Conservation (phyloP, 176 grass and related monocot genomes). For the Oryza rufipogon region DNA sequence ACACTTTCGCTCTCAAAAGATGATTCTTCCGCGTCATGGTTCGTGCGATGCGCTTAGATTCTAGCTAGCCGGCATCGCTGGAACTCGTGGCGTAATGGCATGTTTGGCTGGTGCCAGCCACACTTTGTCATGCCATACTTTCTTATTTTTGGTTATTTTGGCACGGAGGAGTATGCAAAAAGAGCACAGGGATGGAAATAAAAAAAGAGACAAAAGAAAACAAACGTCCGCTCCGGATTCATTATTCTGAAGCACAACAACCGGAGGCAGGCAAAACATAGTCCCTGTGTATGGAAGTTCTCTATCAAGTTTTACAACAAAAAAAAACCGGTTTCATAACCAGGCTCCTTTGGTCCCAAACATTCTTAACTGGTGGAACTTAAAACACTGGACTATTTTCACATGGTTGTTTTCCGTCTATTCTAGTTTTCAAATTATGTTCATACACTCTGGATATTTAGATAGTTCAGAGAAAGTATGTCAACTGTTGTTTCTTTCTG, state of each 20-base stretch:
- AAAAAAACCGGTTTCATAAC: neutral
- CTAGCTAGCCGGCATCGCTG: neutral
- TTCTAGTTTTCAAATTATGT: conserved; percentile 47
- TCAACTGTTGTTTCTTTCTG: conserved; percentile 88
- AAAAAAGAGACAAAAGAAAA: neutral
- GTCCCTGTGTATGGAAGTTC: conserved; percentile 29
- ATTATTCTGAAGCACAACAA: conserved; percentile 45
- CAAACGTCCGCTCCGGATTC: conserved; percentile 16
- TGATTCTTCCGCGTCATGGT: neutral
- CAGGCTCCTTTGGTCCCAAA: conserved; percentile 17
- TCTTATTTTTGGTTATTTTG: too few relatives aligned
- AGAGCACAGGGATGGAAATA: neutral
- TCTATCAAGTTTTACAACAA: conserved; percentile 15
- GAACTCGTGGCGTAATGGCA: neutral
- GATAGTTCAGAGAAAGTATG: conserved; percentile 80
- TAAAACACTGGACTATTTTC: conserved; percentile 26
- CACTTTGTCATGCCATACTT: too few relatives aligned
- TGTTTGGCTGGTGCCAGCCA: too few relatives aligned
- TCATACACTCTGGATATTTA: conserved; percentile 29
- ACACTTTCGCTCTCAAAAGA: neutral
- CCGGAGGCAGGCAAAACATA: conserved; percentile 28
- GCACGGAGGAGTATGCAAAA: too few relatives aligned
- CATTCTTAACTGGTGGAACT: neutral
- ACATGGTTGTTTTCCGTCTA: conserved; percentile 38
- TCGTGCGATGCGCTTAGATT: neutral